Conservation (phyloP, 495 filamentous ascomycete species). For the Penicillium manginii region DNA sequence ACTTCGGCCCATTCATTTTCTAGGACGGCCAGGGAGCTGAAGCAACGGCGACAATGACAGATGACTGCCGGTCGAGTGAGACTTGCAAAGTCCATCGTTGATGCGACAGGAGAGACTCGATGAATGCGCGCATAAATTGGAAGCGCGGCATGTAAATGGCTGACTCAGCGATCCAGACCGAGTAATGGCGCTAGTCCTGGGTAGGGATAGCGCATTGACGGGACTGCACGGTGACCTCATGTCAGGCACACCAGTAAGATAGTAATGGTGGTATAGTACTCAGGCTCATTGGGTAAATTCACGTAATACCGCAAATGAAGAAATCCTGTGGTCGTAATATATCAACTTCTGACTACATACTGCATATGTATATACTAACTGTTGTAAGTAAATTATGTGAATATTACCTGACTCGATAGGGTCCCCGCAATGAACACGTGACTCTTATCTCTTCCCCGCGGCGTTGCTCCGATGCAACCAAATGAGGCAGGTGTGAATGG, state of each 20-base stretch:
- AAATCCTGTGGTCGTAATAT: too few species aligned
- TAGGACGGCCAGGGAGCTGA: constrained; percentile 49
- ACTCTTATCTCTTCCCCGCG: constrained; percentile 14
- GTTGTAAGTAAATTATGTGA: background rate
- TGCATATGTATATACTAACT: background rate
- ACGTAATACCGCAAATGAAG: too few species aligned
- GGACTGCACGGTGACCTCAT: constrained; percentile 19
- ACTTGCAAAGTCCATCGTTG: constrained; percentile 44
- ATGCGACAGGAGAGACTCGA: constrained; percentile 7
- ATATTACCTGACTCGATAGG: background rate
- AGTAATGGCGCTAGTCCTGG: constrained; percentile 13
- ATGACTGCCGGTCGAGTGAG: constrained; percentile 47
- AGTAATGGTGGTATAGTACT: too few species aligned
- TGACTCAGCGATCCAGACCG: constrained; percentile 30
- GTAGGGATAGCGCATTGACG: background rate
- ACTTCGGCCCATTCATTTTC: constrained; percentile 55
- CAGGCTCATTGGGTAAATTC: too few species aligned
- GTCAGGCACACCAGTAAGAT: background rate
- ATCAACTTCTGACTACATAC: too few species aligned
- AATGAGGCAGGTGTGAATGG: background rate
- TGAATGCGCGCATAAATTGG: background rate
- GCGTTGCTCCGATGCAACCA: background rate
- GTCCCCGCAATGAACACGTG: constrained; percentile 18
- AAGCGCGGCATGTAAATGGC: constrained; percentile 1
- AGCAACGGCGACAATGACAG: constrained; percentile 48